A percentile compares a stretch with the other conserved stretches of the same genome.
Evolutionary conservation across 2,329 filamentous ascomycete genomes (phyloP).

Genomic region (Claviceps citrina): DNA sequence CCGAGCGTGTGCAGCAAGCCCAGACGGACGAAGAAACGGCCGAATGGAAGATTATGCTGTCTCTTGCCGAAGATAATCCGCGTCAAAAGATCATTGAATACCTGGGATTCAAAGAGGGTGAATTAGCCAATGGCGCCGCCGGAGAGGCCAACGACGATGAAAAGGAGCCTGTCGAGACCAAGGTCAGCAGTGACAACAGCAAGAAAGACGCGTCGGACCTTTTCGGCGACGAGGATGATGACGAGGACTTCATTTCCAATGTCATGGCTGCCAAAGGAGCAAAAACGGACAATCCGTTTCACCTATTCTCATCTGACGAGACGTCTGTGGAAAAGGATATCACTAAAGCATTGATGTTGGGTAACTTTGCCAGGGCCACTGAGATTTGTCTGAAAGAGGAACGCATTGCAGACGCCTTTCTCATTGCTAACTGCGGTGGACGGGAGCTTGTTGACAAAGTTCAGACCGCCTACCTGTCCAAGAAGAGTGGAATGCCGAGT

Average conservation of each 20-base stretch:
- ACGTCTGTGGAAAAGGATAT: slow-evolving; percentile 72
- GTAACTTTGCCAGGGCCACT: slow-evolving; percentile 78
- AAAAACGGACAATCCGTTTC: slow-evolving; percentile 88
- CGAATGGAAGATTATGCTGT: slow-evolving; percentile 91
- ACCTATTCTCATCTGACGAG: slow-evolving; percentile 73
- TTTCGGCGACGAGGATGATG: slow-evolving; percentile 51
- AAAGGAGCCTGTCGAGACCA: slow-evolving; percentile 16
- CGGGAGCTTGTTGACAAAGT: slow-evolving; percentile 89
- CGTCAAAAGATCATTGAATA: slow-evolving; percentile 75
- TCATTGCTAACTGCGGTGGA: slow-evolving; percentile 93
- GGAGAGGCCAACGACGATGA: slow-evolving; percentile 12
- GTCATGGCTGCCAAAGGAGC: slow-evolving; percentile 78
- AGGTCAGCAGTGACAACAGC: slow-evolving; percentile 20
- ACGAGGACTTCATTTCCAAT: slow-evolving; percentile 74
- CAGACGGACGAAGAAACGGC: slow-evolving; percentile 82
- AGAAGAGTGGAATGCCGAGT: slow-evolving; percentile 69
- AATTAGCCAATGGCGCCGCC: slow-evolving; percentile 34
- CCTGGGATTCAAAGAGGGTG: slow-evolving; percentile 65
- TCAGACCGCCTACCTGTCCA: slow-evolving; percentile 76
- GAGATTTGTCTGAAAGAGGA: slow-evolving; percentile 80
- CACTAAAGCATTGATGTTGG: slow-evolving; percentile 75
- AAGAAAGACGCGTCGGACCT: slow-evolving; percentile 60
- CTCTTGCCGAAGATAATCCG: slow-evolving; percentile 71
- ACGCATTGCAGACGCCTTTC: slow-evolving; percentile 87
- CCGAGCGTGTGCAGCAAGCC: slow-evolving; percentile 58